Conservation (phyloP, 805 yeast species). For the Ogataea corticis region DNA sequence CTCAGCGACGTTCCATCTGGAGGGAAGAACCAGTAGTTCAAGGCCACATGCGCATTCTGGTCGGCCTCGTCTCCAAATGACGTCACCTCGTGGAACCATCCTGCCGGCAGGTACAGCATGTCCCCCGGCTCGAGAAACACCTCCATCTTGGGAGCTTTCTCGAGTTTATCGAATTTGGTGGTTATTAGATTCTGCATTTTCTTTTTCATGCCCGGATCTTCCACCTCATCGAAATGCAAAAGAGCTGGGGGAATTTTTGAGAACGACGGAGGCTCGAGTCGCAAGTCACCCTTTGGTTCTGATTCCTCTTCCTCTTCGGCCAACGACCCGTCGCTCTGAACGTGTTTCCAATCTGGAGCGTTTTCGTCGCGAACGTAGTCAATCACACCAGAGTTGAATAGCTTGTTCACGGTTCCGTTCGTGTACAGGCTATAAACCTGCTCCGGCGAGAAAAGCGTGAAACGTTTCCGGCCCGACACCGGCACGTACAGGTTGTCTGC, state of each 20-base stretch:
- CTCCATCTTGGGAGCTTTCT: conserved; percentile 40
- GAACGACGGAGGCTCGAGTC: conserved; percentile 67
- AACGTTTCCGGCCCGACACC: conserved; percentile 59
- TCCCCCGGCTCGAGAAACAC: conserved; percentile 61
- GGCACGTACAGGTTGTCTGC: conserved; percentile 74
- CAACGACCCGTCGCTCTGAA: conserved; percentile 64
- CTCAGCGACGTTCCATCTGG: conserved; percentile 42
- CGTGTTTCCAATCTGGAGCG: conserved; percentile 63
- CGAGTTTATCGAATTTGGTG: conserved; percentile 50
- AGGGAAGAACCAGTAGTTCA: conserved; percentile 77
- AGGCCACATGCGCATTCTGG: conserved; percentile 52
- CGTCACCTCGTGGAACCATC: conserved; percentile 83
- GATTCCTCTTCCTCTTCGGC: conserved; percentile 41
- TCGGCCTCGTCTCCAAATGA: conserved; percentile 47
- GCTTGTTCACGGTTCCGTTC: conserved; percentile 56
- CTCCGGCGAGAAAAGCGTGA: conserved; percentile 64
- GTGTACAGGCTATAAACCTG: conserved; percentile 62
- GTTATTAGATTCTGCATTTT: conserved; percentile 39
- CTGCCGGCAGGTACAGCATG: conserved; percentile 70
- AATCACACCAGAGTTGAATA: conserved; percentile 64
- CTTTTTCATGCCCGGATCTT: conserved; percentile 28
- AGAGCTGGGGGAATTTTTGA: conserved; percentile 62
- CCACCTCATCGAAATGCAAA: conserved; percentile 57
- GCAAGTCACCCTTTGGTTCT: too few species aligned
- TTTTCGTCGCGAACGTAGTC: conserved; percentile 55